Percentiles rank a stretch among this genome's conserved stretches.
Conservation (phyloP, 2,329 filamentous ascomycete species). For the Aspergillus ruber region DNA sequence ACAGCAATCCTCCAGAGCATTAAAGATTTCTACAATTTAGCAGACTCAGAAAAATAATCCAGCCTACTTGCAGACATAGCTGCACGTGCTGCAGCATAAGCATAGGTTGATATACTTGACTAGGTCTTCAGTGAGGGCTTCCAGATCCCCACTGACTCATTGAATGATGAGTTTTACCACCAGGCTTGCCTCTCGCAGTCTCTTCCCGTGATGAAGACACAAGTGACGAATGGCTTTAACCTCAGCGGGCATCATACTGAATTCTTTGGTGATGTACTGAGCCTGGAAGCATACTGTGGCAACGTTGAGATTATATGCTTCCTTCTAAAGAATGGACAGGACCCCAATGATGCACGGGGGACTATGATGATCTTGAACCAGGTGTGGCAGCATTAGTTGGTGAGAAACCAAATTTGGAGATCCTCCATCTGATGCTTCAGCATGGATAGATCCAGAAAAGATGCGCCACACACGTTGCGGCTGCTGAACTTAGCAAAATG, state of each 20-base stretch:
- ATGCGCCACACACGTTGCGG: neutral
- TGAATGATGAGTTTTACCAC: neutral
- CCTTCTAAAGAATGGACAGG: conserved; percentile 1
- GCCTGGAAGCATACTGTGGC: neutral
- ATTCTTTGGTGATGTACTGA: neutral
- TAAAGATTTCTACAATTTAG: neutral
- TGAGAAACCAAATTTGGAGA: neutral
- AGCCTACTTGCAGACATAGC: neutral
- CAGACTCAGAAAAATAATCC: neutral
- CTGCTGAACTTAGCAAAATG: neutral
- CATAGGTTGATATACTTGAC: neutral
- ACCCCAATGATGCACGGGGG: neutral
- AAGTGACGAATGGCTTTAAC: neutral
- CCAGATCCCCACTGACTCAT: neutral
- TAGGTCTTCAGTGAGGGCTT: neutral
- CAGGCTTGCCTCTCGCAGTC: neutral
- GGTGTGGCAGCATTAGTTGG: neutral
- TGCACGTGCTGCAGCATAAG: neutral
- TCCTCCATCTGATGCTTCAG: neutral
- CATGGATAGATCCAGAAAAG: neutral
- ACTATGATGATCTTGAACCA: neutral
- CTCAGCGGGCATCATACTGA: neutral
- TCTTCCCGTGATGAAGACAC: neutral
- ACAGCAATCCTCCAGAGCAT: neutral
- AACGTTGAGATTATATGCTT: neutral